Conservation (phyloP, 352 stramenopile species). For the Phytophthora lateralis region DNA sequence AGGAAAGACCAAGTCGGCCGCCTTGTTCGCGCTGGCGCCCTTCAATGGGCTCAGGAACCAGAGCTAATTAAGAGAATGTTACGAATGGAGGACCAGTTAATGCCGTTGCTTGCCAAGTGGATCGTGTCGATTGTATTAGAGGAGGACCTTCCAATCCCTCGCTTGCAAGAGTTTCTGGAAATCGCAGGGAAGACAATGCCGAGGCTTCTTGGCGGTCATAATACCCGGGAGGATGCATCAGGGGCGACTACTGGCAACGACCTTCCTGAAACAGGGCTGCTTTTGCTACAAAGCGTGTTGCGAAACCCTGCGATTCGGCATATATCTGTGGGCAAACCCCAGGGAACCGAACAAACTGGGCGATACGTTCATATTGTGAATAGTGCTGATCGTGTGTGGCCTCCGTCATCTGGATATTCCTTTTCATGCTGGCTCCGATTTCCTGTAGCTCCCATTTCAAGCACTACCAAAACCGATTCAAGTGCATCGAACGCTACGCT, state of each 20-base stretch:
- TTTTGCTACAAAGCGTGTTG: slow-evolving; percentile 48
- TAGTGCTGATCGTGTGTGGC: slow-evolving; percentile 63
- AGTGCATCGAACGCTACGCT: background rate
- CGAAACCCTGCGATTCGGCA: slow-evolving; percentile 54
- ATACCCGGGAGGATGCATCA: background rate
- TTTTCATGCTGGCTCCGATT: slow-evolving; percentile 81
- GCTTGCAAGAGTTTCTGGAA: slow-evolving; percentile 57
- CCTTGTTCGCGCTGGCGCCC: slow-evolving; percentile 56
- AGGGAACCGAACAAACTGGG: slow-evolving; percentile 52
- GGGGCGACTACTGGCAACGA: background rate
- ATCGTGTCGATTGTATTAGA: slow-evolving; percentile 47
- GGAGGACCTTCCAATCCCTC: slow-evolving; percentile 55
- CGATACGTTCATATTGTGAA: slow-evolving; percentile 75
- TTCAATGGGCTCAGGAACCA: slow-evolving; percentile 60
- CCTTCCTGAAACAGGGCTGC: slow-evolving; percentile 43
- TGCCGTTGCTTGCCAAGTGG: slow-evolving; percentile 40
- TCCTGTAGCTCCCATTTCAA: slow-evolving; percentile 19
- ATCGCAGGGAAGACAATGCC: slow-evolving; percentile 66
- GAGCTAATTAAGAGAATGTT: slow-evolving; percentile 40
- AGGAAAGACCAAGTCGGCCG: slow-evolving; percentile 53
- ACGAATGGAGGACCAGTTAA: slow-evolving; percentile 31
- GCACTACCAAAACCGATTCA: background rate
- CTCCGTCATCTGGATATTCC: slow-evolving; percentile 72
- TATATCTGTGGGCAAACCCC: slow-evolving; percentile 58
- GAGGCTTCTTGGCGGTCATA: slow-evolving; percentile 35